Evolutionary conservation across 2,329 filamentous ascomycete genomes (phyloP), one percentile per base, ranked within the genome.

Genomic region (Dactylellina parvicollis): DNA sequence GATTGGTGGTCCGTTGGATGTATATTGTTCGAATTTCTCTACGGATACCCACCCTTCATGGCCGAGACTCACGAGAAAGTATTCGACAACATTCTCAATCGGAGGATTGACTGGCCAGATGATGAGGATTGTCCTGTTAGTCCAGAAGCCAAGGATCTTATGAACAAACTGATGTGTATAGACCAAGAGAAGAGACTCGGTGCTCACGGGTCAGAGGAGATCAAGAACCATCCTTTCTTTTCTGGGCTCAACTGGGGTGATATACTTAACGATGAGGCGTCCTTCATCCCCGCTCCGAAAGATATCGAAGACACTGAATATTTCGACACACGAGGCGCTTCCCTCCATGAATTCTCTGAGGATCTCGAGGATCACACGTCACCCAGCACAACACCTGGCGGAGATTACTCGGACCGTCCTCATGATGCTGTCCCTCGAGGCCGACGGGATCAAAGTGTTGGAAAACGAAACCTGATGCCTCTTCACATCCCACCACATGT

Each of bases 1-100:
- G 95, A 99, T 87, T 99, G 95, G 95, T 99, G 95, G 95, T 98
- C 95, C 20, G 86, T 99, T n/a, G 95, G 95, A 0, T 99, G 96
- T 80, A 98, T 99, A 77, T 83, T 98, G 81, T 99, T 97, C 78
- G 95, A 99, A 79, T 97, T 96, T 76, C 83, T 99, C 1, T 98
- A 92, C 79, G 95, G 95, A 0, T 90, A 92, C 67, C 95, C 95
- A 0, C 95, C 95, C 0, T 99, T 99, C 81, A 92, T 98, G 80
- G 95, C 92, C 0, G 84, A 86, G 18, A 92, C 93, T 50, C 92
- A 95, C 0, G 95, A 99, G 77, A 86, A 95, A 77, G 95, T 99
- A 0, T 99, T 99, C 79, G 92, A 97, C 77, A 99, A 99, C 78
- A 99, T 99, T 74, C 83, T 99, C 36, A 88, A 90, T 24, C 90